Percentiles rank a stretch among this genome's conserved stretches.
Conservation (phyloP, 345 rosid genomes). For the Bruguiera parviflora region DNA sequence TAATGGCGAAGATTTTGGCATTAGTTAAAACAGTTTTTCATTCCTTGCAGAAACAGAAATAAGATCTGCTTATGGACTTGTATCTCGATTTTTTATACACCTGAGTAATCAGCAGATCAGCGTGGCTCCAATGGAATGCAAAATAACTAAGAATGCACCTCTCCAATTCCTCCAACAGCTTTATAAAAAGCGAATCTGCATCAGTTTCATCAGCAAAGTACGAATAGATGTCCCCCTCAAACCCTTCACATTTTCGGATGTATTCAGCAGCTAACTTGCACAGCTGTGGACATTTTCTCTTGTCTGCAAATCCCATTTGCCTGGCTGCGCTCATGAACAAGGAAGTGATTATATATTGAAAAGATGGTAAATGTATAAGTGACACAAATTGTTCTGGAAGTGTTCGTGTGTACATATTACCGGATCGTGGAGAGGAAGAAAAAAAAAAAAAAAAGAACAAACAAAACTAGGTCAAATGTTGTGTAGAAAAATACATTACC, state of each 20-base stretch:
- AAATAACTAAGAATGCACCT: slow-evolving; percentile 76
- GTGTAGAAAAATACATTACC: slow-evolving; percentile 32
- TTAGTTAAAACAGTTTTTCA: too few relatives aligned
- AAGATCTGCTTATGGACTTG: background rate
- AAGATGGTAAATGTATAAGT: background rate
- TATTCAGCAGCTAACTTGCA: slow-evolving; percentile 63
- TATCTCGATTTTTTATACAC: slow-evolving; percentile 20
- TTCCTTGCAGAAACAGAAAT: background rate
- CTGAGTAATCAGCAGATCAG: slow-evolving; percentile 58
- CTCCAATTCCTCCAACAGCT: slow-evolving; percentile 73
- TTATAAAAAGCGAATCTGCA: slow-evolving; percentile 50
- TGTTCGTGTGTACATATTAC: too few relatives aligned
- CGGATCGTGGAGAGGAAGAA: background rate
- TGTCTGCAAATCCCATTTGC: slow-evolving; percentile 74
- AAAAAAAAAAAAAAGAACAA: background rate
- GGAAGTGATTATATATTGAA: background rate
- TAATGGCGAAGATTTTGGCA: background rate
- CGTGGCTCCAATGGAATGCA: slow-evolving; percentile 82
- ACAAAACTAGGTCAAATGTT: too few relatives aligned
- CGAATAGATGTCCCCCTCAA: slow-evolving; percentile 53
- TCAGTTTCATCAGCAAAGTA: slow-evolving; percentile 51
- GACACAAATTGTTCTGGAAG: too few relatives aligned
- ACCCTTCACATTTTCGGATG: slow-evolving; percentile 49
- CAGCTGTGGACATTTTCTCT: slow-evolving; percentile 59
- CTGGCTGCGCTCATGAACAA: slow-evolving; percentile 45